Evolutionary conservation across 371 early-diverging fungal species (phyloP).

Genomic region (Nematocida minor): DNA sequence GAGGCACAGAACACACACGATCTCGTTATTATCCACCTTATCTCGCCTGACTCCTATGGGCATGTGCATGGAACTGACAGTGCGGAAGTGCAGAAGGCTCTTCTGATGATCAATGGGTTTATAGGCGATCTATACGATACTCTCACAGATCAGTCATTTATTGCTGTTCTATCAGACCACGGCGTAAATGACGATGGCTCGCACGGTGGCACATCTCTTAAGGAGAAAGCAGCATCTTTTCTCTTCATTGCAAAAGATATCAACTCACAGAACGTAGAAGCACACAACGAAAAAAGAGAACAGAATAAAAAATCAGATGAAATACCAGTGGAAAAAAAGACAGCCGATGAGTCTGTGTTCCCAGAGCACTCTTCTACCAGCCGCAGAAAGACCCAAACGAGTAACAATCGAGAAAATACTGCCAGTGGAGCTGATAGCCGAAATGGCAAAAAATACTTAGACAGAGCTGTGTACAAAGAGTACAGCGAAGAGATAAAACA

Average conservation of each 20-base stretch:
- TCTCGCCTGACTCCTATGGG: conserved; percentile 59
- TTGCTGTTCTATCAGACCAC: conserved; percentile 92
- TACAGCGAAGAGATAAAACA: background rate
- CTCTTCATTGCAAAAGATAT: conserved; percentile 52
- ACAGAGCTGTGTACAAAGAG: background rate
- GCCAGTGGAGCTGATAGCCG: no score
- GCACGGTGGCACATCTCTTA: conserved; percentile 85
- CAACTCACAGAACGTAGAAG: no score
- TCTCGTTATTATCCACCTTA: conserved; percentile 24
- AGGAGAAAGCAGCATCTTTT: conserved; percentile 67
- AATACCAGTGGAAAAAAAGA: background rate
- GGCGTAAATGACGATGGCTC: conserved; percentile 94
- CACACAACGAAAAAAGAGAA: no score
- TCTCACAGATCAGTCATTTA: conserved; percentile 75
- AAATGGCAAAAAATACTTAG: no score
- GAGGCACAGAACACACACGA: conserved; percentile 9
- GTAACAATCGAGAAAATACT: no score
- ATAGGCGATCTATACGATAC: conserved; percentile 68
- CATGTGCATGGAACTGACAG: conserved; percentile 66
- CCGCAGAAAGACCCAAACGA: no score
- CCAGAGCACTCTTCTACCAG: background rate
- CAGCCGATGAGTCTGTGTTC: background rate
- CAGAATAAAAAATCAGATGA: no score
- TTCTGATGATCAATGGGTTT: conserved; percentile 74
- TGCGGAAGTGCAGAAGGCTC: conserved; percentile 73